Conservation (phyloP, 768 basidiomycete genomes). For the Fomitopsis serialis region DNA sequence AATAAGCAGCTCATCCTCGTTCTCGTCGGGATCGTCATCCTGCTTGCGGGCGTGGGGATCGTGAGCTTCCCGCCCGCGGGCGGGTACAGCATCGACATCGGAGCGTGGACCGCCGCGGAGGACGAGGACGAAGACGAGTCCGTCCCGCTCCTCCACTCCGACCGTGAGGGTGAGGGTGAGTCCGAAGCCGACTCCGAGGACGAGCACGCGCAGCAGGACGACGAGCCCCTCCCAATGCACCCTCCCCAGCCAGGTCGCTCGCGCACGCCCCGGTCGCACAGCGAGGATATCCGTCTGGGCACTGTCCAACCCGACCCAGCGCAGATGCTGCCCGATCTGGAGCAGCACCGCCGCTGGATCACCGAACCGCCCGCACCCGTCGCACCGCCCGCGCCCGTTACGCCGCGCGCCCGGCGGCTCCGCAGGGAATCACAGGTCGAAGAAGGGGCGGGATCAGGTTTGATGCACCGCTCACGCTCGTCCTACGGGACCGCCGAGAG, state of each 20-base stretch:
- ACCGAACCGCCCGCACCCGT: conserved; percentile 12
- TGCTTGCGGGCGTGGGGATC: conserved; percentile 87
- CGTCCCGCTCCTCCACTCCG: conserved; percentile 3
- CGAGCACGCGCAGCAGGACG: conserved; percentile 17
- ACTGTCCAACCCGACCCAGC: not conserved
- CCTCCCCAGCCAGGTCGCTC: conserved; percentile 1
- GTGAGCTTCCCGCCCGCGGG: conserved; percentile 71
- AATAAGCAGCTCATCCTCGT: conserved; percentile 72
- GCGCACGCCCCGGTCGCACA: conserved; percentile 3
- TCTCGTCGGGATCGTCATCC: conserved; percentile 64
- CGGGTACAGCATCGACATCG: conserved; percentile 42
- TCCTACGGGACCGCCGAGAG: conserved; percentile 1
- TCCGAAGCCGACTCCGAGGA: conserved; percentile 9
- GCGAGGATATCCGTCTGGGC: conserved; percentile 6
- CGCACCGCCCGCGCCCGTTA: conserved; percentile 1
- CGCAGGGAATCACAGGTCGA: not conserved
- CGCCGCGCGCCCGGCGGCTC: not conserved
- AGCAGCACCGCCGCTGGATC: conserved; percentile 1
- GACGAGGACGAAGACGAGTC: conserved; percentile 30
- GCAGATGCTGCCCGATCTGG: not conserved
- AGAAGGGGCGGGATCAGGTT: not conserved
- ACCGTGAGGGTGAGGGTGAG: not conserved
- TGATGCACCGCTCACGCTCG: conserved; percentile 9
- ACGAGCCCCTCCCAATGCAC: conserved; percentile 24
- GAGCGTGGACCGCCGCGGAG: conserved; percentile 30